These are phyloP conservation scores for Hypholoma fasciculare DNA, from an alignment of 768 basidiomycete genomes.

Conservation along the genomic window DNA sequence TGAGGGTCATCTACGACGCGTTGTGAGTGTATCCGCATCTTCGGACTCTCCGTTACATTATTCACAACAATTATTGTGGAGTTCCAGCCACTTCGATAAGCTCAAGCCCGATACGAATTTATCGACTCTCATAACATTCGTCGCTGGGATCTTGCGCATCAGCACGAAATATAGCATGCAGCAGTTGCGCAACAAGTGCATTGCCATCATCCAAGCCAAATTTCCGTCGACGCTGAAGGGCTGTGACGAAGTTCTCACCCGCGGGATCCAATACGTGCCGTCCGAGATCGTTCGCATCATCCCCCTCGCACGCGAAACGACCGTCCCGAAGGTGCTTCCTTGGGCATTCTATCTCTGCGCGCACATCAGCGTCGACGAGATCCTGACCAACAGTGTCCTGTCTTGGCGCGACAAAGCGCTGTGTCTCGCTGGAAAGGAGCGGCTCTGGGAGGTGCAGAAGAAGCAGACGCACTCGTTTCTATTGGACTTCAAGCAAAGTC, in stretches of 20 bases:
- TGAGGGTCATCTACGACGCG: conserved; percentile 37
- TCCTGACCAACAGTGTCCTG: conserved; percentile 33
- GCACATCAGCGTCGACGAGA: conserved; percentile 33
- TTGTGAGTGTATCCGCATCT: conserved; percentile 29
- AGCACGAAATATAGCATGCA: conserved; percentile 45
- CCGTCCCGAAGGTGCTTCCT: conserved; percentile 40
- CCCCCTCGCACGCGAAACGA: conserved; percentile 38
- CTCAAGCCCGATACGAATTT: conserved; percentile 32
- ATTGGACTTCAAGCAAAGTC: conserved; percentile 33
- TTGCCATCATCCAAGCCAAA: conserved; percentile 36
- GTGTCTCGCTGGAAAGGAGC: conserved; percentile 39
- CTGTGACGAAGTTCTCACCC: conserved; percentile 37
- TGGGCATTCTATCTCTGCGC: conserved; percentile 49
- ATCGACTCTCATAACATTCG: conserved; percentile 35
- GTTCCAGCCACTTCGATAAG: conserved; percentile 37
- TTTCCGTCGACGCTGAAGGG: conserved; percentile 41
- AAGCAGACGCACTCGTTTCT: conserved; percentile 34
- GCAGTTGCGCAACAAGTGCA: conserved; percentile 36
- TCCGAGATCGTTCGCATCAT: conserved; percentile 40
- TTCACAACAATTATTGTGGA: neutral
- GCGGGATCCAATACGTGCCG: conserved; percentile 35
- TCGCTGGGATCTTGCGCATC: conserved; percentile 41
- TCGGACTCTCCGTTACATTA: neutral
- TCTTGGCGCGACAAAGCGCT: conserved; percentile 44
- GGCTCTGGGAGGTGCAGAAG: conserved; percentile 40